Percentiles rank a stretch among this genome's conserved stretches.
Evolutionary conservation across 1,284 basidiomycete genomes (phyloP).

Genomic region (Microbotryomycetes sp.): DNA sequence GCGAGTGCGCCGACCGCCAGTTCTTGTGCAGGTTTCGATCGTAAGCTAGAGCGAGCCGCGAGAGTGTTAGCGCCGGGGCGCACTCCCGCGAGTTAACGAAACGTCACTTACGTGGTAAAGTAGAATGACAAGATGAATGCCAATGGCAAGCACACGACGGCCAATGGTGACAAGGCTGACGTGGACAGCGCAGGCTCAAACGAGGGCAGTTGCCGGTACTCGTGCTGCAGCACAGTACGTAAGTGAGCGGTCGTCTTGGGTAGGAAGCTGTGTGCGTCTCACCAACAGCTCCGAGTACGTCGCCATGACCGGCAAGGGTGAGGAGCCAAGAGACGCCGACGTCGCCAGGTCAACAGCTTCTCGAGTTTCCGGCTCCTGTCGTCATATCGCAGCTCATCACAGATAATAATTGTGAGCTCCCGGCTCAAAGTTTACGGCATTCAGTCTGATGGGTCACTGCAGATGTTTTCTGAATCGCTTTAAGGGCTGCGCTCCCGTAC

Average conservation of each 20-base stretch:
- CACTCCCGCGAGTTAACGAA: background rate
- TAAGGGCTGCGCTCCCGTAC: no score
- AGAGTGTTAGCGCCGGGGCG: background rate
- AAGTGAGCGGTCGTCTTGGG: background rate
- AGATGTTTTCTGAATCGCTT: no score
- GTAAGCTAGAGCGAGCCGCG: background rate
- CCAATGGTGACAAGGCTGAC: conserved; percentile 61
- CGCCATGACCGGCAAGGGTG: background rate
- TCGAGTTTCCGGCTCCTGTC: no score
- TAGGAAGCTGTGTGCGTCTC: background rate
- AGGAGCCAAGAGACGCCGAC: background rate
- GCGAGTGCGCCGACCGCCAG: conserved; percentile 10
- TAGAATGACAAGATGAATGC: conserved; percentile 79
- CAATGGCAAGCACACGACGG: conserved; percentile 60
- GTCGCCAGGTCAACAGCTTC: no score
- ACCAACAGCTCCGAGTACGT: background rate
- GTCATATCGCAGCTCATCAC: no score
- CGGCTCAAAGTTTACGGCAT: no score
- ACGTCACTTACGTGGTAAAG: conserved; percentile 66
- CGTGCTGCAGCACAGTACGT: conserved; percentile 44
- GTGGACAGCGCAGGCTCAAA: conserved; percentile 65
- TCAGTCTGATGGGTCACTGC: no score
- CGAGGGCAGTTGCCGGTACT: conserved; percentile 53
- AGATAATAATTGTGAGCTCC: no score
- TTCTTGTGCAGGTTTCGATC: conserved; percentile 3